phyloP scores from a whole-genome alignment of 2,329 filamentous ascomycete species.

The Colletotrichum phormii region DNA sequence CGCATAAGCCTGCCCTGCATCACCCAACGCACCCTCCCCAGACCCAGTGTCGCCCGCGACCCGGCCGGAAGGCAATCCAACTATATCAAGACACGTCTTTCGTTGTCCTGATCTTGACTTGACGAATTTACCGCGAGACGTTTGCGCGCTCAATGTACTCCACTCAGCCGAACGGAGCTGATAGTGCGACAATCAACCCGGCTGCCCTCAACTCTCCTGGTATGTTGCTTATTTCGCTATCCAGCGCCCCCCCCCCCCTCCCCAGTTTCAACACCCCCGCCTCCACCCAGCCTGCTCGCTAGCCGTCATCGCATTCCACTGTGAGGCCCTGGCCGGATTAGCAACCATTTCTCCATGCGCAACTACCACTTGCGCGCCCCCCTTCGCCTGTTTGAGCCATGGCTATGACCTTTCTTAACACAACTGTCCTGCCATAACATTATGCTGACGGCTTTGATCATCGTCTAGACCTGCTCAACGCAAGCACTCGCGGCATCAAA shows the following conservation, averaged over 20 bases:
- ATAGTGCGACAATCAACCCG: constrained; percentile 91
- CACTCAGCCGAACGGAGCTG: constrained; percentile 78
- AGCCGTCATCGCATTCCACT: constrained; percentile 37
- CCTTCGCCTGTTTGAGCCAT: constrained; percentile 19
- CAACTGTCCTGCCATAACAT: constrained; percentile 28
- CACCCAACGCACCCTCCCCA: constrained; percentile 54
- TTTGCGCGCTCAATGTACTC: constrained; percentile 61
- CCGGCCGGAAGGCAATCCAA: constrained; percentile 57
- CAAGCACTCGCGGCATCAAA: constrained; percentile 77
- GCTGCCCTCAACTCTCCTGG: constrained; percentile 84
- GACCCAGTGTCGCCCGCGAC: constrained; percentile 47
- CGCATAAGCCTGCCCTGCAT: constrained; percentile 58
- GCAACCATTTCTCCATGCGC: constrained; percentile 17
- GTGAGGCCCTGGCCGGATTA: constrained; percentile 20
- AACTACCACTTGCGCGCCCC: constrained; percentile 7
- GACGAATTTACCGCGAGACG: constrained; percentile 49
- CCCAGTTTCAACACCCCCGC: constrained; percentile 21
- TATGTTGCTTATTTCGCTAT: constrained; percentile 59
- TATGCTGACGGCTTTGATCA: constrained; percentile 44
- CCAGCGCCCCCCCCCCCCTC: constrained; percentile 26
- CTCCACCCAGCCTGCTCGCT: constrained; percentile 31
- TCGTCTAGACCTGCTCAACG: constrained; percentile 61
- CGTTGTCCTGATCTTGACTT: constrained; percentile 57
- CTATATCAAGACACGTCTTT: constrained; percentile 73
- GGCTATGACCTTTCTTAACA: constrained; percentile 23